Base-by-base conservation (phyloP, 768 basidiomycete genomes). In the Crepidotus variabilis region DNA sequence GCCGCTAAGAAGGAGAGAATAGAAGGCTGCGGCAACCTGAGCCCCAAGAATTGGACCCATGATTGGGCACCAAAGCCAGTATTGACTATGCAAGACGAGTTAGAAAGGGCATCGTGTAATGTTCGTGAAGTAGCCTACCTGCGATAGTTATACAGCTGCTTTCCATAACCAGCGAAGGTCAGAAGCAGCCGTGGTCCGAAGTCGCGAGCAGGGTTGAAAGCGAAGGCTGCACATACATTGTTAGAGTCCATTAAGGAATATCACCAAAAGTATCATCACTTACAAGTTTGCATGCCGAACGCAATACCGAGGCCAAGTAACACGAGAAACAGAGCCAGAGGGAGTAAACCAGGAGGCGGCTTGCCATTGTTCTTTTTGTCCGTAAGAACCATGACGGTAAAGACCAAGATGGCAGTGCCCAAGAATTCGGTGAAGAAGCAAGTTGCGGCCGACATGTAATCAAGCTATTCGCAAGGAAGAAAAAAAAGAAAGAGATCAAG, bases 1-100 rank as follows among this genome's bases (percentile, higher is more conserved):
- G 21, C 79, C 78, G 65, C 79, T 88, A 52, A 88, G 60, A 58
- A 88, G 76, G 6, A 72, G 55, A 57, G 90, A 88, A 58, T 90
- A 90, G 57, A 82, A 66, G 52, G 83, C 68, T 6, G 78, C 71
- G 11, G 80, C 88, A 21, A 68, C 65, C 60, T 84, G 78, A 52
- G 78, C 86, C 24, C 88, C 87, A 16, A 81, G 52, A 58, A 87
- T 75, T 6, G 87, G 81, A 1, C 73, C 86, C 11, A 87, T 66
- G 20, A 87, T 63, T 14, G 85, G 82, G 61, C 81, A 83, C 87
- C 87, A 90, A 39, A 90, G 57, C 88, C 87, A 89, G 63, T 88
- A 90, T 63, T 90, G 86, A 60, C 77, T 80, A 63, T 32, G 28
- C 55, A 57, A 68, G 65, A 62, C 64, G n/a, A n/a, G n/a, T n/a